These are phyloP conservation scores for Kitagawia praeruptora DNA, from an alignment of 129 eudicot species.

Conservation along the genomic window DNA sequence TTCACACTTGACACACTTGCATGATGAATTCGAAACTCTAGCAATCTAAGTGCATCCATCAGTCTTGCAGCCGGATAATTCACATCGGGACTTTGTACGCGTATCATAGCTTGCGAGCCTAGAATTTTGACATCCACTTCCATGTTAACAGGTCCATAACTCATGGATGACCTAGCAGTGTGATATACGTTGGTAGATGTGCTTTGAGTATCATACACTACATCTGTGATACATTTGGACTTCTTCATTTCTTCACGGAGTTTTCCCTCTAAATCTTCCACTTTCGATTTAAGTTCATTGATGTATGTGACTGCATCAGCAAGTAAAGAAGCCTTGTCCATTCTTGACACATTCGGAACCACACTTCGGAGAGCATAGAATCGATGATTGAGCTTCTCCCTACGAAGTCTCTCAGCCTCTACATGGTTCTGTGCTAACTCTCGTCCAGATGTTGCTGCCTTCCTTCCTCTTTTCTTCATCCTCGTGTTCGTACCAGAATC, in stretches of 20 bases:
- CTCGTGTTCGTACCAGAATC: conserved; percentile 4
- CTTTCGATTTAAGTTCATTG: conserved; percentile 37
- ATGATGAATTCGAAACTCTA: conserved; percentile 29
- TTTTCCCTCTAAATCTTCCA: conserved; percentile 23
- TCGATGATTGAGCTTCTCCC: conserved; percentile 48
- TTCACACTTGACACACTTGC: conserved; percentile 48
- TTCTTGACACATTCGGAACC: conserved; percentile 53
- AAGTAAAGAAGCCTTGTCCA: conserved; percentile 59
- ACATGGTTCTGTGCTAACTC: conserved; percentile 20
- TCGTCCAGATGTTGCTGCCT: conserved; percentile 17
- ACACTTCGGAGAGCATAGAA: conserved; percentile 53
- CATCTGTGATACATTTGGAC: conserved; percentile 3
- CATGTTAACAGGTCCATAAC: conserved; percentile 2
- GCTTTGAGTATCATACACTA: conserved; percentile 11
- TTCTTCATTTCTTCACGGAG: conserved; percentile 15
- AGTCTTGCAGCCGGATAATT: conserved; percentile 34
- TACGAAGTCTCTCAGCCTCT: conserved; percentile 51
- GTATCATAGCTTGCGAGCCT: conserved; percentile 44
- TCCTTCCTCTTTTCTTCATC: conserved; percentile 27
- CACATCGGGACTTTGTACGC: conserved; percentile 29
- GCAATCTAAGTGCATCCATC: conserved; percentile 41
- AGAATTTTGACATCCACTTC: conserved; percentile 42
- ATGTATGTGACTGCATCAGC: conserved; percentile 54
- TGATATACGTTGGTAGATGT: background rate
- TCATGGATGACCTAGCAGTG: conserved; percentile 8